phyloP scores from a whole-genome alignment of 495 filamentous ascomycete species.

The Neurospora hispaniola region DNA sequence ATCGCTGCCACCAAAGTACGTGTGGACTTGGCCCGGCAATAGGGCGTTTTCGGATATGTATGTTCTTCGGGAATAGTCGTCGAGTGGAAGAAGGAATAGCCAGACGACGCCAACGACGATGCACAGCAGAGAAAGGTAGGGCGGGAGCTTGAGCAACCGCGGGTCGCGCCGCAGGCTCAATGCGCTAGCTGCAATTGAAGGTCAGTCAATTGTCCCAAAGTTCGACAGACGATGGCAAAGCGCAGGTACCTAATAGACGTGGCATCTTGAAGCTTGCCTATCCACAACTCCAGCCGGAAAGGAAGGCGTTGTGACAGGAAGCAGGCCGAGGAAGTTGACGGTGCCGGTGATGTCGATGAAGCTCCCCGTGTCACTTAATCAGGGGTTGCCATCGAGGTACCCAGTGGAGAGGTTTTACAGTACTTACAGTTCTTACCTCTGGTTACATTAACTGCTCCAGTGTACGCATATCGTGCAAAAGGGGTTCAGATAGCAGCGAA shows the following conservation, averaged over 20 bases:
- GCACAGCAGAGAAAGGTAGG: constrained; percentile 78
- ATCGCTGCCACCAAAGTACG: constrained; percentile 92
- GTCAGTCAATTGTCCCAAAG: not conserved
- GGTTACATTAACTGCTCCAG: not conserved
- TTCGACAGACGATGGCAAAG: not conserved
- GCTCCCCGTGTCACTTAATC: not conserved
- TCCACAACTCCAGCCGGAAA: not conserved
- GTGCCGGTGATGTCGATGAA: not conserved
- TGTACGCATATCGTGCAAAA: not conserved
- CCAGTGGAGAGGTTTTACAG: not conserved
- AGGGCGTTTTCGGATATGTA: constrained; percentile 98
- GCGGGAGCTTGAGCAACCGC: constrained; percentile 60
- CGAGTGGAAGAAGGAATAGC: constrained; percentile 85
- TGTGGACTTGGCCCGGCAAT: constrained; percentile 90
- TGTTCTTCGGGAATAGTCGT: constrained; percentile 83
- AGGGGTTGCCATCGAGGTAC: not conserved
- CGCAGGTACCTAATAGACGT: constrained; percentile 20
- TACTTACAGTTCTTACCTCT: not conserved
- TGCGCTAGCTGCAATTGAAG: constrained; percentile 30
- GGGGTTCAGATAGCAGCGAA: not conserved
- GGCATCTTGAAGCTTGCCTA: constrained; percentile 18
- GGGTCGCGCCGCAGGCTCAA: constrained; percentile 52
- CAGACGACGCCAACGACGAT: constrained; percentile 81
- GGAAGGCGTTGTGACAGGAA: not conserved
- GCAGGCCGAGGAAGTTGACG: not conserved